These are phyloP conservation scores for Kwoniella heveanensis DNA, from an alignment of 768 basidiomycete species.

Conservation along the genomic window DNA sequence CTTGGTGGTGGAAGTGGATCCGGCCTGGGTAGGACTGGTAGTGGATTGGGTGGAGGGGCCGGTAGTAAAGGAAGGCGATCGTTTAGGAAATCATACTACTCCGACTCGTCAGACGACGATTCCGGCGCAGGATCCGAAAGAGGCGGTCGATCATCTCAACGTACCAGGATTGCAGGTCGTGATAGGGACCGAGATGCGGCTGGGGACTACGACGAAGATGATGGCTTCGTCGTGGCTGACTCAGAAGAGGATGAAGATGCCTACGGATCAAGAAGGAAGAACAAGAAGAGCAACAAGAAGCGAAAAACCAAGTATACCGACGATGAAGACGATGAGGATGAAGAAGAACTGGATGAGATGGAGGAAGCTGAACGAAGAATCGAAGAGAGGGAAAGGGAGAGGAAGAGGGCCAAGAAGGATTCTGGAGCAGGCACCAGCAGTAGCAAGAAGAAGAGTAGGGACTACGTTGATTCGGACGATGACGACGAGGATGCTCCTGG, in stretches of 20 bases:
- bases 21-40: conserved; percentile 16
- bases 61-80: conserved; percentile 15
- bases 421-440: conserved; percentile 3
- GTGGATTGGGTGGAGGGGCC: conserved; percentile 24
- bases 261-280: conserved; percentile 15
- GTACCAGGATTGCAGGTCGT: neutral
- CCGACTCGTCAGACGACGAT: conserved; percentile 19
- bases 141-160: conserved; percentile 5
- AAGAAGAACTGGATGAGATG: conserved; percentile 46
- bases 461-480: conserved; percentile 39
- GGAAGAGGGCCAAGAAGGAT: conserved; percentile 42
- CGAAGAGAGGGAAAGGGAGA: conserved; percentile 42
- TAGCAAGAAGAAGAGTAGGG: conserved; percentile 35
- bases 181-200: conserved; percentile 14
- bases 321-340: conserved; percentile 29
- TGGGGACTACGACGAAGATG: conserved; percentile 51
- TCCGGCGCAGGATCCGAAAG: conserved; percentile 16
- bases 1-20: conserved; percentile 12
- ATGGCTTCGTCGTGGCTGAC: conserved; percentile 54
- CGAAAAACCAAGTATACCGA: conserved; percentile 22
- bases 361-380: conserved; percentile 49
- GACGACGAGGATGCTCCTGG: conserved; percentile 23
- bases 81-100: conserved; percentile 16
- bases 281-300: conserved; percentile 24
- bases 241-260: conserved; percentile 39